Percentiles rank a stretch among this genome's conserved stretches.
phyloP scores from a whole-genome alignment of 176 grass and related monocot genomes.

The Phyllostachys edulis region DNA sequence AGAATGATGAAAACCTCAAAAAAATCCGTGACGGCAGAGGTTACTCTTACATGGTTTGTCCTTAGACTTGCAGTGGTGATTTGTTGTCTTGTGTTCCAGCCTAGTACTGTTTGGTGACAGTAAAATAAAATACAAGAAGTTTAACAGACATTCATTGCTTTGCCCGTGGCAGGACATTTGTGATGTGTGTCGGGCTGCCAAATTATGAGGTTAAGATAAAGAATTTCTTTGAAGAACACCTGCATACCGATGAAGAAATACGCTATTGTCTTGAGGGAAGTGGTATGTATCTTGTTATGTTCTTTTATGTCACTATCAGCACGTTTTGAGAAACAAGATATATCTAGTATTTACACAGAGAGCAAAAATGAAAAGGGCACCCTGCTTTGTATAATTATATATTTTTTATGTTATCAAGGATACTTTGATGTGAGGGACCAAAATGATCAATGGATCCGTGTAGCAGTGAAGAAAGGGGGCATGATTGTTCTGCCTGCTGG shows the following conservation, averaged over 20 bases:
- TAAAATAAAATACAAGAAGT: background rate
- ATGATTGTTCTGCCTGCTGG: conserved; percentile 90
- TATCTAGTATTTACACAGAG: background rate
- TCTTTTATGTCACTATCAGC: background rate
- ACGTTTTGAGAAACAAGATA: background rate
- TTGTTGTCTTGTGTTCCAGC: background rate
- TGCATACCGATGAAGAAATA: conserved; percentile 91
- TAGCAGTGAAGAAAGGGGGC: conserved; percentile 85
- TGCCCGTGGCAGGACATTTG: conserved; percentile 69
- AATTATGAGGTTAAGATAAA: conserved; percentile 85
- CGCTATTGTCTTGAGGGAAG: conserved; percentile 88
- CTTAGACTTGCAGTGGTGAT: background rate
- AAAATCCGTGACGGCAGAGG: conserved; percentile 83
- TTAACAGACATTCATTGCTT: background rate
- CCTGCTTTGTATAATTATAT: background rate
- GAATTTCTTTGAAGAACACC: conserved; percentile 87
- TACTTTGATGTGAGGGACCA: conserved; percentile 86
- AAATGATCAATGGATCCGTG: conserved; percentile 74
- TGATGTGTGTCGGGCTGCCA: conserved; percentile 69
- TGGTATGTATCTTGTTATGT: conserved; percentile 47
- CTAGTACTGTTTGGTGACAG: background rate
- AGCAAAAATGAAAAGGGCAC: background rate
- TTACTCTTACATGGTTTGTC: conserved; percentile 68
- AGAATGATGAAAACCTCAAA: conserved; percentile 60
- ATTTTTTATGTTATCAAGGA: conserved; percentile 41